These are phyloP conservation scores for Anastatica hierochuntica DNA, from an alignment of 345 rosid species.

Conservation along the genomic window DNA sequence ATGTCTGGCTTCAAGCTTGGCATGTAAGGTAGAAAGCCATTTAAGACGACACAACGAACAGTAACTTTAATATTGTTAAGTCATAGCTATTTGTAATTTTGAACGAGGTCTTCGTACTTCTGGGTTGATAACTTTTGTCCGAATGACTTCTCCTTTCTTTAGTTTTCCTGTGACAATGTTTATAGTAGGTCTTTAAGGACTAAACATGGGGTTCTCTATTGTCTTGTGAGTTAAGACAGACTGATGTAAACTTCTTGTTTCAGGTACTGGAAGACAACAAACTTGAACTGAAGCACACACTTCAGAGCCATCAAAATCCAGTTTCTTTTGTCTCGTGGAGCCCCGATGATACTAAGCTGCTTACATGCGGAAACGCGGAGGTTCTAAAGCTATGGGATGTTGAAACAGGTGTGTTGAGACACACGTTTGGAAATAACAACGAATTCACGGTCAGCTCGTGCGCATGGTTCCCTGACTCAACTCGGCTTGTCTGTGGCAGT, in stretches of 20 bases:
- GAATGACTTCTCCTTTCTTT: background rate
- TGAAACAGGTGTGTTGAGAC: constrained; percentile 75
- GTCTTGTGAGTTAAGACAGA: constrained; percentile 3
- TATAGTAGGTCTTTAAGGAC: background rate
- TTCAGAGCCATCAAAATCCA: constrained; percentile 61
- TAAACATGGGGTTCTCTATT: background rate
- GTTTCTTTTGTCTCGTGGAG: constrained; percentile 91
- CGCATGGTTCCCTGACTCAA: constrained; percentile 96
- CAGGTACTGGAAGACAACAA: constrained; percentile 61
- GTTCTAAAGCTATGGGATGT: constrained; percentile 92
- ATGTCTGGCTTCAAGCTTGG: constrained; percentile 11
- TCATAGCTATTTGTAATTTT: background rate
- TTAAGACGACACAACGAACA: background rate
- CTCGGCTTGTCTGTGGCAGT: constrained; percentile 78
- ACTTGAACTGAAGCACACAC: constrained; percentile 43
- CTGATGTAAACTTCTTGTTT: constrained; percentile 11
- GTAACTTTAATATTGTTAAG: background rate
- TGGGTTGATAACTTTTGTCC: background rate
- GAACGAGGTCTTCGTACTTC: background rate
- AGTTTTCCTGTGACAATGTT: background rate
- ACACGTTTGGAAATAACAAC: constrained; percentile 72
- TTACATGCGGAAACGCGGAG: constrained; percentile 75
- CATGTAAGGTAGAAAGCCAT: constrained; percentile 18
- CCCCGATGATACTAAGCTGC: constrained; percentile 66
- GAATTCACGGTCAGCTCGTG: constrained; percentile 81